Evolutionary conservation across 371 early-diverging fungal genomes (phyloP), one percentile per base, ranked within the genome.

Genomic region (Rhizopus arrhizus): DNA sequence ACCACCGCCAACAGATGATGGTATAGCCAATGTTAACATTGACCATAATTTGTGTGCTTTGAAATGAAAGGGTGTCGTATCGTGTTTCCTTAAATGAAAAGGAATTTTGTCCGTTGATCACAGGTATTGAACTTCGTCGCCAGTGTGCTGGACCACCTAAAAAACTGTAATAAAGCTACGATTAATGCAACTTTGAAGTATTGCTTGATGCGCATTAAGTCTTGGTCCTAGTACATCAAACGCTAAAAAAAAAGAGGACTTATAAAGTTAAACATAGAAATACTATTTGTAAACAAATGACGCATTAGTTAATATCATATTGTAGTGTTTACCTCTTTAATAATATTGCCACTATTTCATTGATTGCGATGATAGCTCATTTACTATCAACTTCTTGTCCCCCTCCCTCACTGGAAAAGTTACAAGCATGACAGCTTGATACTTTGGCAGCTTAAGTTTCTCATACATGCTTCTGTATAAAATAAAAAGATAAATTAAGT

Each of bases 381-480:
- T 48, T 48, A 48, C 48, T 48, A 48, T 48, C 48, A 29, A 48
- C 48, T 48, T 48, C 48, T 29, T 48, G 48, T 28, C 48, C 48
- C 48, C 29, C 36, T n/a, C n/a, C 36, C 29, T 29, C 48, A 48
- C 48, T 48, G 48, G 48, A 48, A 48, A 48, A 48, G 48, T 29
- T 48, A 48, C 48, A 48, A 48, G 48, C 48, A 48, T 48, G 48
- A 48, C 15, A 48, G 48, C 48, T 48, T 48, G 48, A 48, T 48
- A 48, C 48, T 48, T 48, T 48, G 48, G 48, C 48, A 48, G 48
- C 29, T 48, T 48, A 36, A 36, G 36, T 36, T 36, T 36, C 36
- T 36, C 36, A 36, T 36, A 36, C 36, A 36, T 36, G 36, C 36
- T 36, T 36, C 36, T 36, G 36, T 36, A 36, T 36, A 36, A 36